phyloP scores from a whole-genome alignment of 2,329 filamentous ascomycete genomes.

The Arthroderma uncinatum region DNA sequence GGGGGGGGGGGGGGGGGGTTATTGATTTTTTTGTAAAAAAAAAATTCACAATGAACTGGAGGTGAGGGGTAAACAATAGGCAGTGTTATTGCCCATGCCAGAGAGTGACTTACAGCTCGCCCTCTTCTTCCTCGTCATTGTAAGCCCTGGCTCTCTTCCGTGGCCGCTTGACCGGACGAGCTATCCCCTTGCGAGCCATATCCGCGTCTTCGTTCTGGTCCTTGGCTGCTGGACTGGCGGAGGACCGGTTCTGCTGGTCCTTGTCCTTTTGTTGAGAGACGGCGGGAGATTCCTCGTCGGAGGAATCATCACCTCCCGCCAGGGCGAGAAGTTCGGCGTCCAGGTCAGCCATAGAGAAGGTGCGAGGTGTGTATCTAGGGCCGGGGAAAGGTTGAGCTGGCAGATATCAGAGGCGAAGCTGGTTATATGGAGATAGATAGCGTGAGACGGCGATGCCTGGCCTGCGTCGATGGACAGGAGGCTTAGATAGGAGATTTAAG shows the following conservation, averaged over 20 bases:
- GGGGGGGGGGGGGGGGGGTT: neutral
- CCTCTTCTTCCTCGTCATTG: conserved; percentile 59
- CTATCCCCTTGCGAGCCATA: conserved; percentile 40
- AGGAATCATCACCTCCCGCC: conserved; percentile 58
- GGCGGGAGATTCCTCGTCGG: conserved; percentile 43
- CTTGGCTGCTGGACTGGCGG: conserved; percentile 41
- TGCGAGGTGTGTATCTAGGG: neutral
- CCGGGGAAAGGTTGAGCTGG: neutral
- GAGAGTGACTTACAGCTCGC: conserved; percentile 60
- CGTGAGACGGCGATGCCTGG: neutral
- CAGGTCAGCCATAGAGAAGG: conserved; percentile 62
- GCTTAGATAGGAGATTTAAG: too few species aligned
- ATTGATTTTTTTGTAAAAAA: neutral
- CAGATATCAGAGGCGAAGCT: neutral
- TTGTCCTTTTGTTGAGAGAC: conserved; percentile 42
- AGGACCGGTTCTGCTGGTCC: conserved; percentile 28
- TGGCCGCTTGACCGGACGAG: conserved; percentile 25
- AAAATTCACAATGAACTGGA: neutral
- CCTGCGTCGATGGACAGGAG: neutral
- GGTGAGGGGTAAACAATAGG: neutral
- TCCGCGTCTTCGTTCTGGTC: conserved; percentile 35
- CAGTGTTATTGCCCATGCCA: conserved; percentile 3
- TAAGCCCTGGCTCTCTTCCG: conserved; percentile 40
- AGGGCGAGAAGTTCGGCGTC: conserved; percentile 91
- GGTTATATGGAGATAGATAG: neutral